These are phyloP conservation scores for Neophaeococcomyces aloes DNA, from an alignment of 2,329 filamentous ascomycete genomes.

Conservation along the genomic window DNA sequence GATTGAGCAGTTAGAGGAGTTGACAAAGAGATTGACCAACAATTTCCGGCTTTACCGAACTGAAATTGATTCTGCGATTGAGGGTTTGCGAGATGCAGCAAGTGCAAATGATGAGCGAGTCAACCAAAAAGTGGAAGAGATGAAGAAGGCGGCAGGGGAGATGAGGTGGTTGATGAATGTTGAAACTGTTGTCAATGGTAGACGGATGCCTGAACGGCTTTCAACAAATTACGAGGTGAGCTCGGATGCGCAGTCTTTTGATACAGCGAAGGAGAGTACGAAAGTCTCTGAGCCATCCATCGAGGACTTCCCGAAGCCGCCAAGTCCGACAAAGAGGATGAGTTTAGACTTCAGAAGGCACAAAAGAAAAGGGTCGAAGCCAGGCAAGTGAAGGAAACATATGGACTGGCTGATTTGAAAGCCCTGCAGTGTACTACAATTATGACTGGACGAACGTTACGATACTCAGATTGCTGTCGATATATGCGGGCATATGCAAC, in stretches of 20 bases:
- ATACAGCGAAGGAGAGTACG: background rate
- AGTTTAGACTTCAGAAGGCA: slow-evolving; percentile 14
- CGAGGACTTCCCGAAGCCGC: background rate
- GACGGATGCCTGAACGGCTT: background rate
- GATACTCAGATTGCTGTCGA: background rate
- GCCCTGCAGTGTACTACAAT: slow-evolving; percentile 1
- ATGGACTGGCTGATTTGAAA: background rate
- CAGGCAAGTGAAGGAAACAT: slow-evolving; percentile 11
- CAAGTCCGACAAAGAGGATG: slow-evolving; percentile 9
- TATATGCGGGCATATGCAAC: too few species aligned
- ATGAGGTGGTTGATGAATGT: slow-evolving; percentile 42
- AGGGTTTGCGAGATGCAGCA: slow-evolving; percentile 21
- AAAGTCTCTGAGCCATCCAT: background rate
- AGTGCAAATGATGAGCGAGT: slow-evolving; percentile 24
- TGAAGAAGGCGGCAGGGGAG: slow-evolving; percentile 33
- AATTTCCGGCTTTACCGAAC: slow-evolving; percentile 34
- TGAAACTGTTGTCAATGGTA: slow-evolving; percentile 25
- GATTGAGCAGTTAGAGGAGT: slow-evolving; percentile 30
- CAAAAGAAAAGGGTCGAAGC: slow-evolving; percentile 17
- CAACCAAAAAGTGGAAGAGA: slow-evolving; percentile 29
- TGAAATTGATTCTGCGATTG: slow-evolving; percentile 32
- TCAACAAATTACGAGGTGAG: background rate
- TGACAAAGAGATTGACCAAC: slow-evolving; percentile 30
- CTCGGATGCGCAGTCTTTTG: background rate
- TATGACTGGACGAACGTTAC: slow-evolving; percentile 17